phyloP scores from a whole-genome alignment of 805 yeast species.

The Spathaspora boniae region DNA sequence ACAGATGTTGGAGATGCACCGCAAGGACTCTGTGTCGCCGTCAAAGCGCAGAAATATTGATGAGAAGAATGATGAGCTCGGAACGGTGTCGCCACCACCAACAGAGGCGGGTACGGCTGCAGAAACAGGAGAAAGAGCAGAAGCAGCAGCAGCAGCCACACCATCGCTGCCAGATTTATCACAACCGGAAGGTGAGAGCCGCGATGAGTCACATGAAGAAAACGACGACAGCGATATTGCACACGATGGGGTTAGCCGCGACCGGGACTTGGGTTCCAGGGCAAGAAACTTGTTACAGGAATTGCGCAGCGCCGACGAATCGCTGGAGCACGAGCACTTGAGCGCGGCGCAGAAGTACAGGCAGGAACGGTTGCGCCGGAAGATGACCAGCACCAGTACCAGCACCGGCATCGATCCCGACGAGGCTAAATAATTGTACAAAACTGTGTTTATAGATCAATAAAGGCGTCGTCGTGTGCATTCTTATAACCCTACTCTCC shows the following conservation, averaged over 20 bases:
- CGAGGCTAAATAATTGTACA: neutral
- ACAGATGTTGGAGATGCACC: constrained; percentile 43
- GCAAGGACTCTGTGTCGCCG: constrained; percentile 7
- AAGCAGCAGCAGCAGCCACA: constrained; percentile 3
- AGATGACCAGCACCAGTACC: constrained; percentile 8
- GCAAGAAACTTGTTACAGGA: constrained; percentile 65
- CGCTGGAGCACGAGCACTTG: constrained; percentile 16
- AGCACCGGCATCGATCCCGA: constrained; percentile 1
- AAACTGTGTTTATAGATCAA: neutral
- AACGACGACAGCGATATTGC: constrained; percentile 6
- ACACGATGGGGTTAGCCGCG: constrained; percentile 21
- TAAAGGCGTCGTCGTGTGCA: neutral
- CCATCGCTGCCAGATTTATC: constrained; percentile 7
- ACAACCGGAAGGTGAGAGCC: constrained; percentile 2
- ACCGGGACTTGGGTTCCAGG: constrained; percentile 47
- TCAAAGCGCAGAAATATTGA: constrained; percentile 1
- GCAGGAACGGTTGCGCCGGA: constrained; percentile 33
- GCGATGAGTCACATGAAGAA: constrained; percentile 2
- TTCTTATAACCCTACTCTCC: constrained; percentile 6
- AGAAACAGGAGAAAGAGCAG: neutral
- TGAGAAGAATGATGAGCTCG: neutral
- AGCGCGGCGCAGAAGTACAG: constrained; percentile 43
- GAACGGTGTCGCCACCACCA: too few species aligned
- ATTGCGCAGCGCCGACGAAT: constrained; percentile 37
- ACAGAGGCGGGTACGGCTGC: neutral